phyloP scores from a whole-genome alignment of 305 asterid genomes.

The Solanum hybrid region DNA sequence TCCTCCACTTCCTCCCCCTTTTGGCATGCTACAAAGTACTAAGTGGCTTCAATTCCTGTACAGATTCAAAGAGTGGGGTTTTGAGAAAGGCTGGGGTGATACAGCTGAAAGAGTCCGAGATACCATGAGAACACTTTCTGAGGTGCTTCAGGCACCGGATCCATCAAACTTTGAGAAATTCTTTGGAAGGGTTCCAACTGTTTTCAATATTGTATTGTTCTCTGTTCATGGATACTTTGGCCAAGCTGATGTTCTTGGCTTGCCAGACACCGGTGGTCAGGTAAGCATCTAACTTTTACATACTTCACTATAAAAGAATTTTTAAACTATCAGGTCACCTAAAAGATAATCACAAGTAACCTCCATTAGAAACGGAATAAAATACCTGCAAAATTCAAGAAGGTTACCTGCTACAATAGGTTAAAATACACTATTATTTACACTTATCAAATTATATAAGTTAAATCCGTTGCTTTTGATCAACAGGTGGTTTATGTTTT shows the following conservation, averaged over 20 bases:
- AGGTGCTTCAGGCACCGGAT: constrained; percentile 82
- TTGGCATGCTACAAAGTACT: neutral
- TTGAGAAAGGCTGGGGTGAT: constrained; percentile 91
- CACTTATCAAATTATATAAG: neutral
- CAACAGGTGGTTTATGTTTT: constrained; percentile 81
- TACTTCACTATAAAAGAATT: neutral
- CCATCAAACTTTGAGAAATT: constrained; percentile 50
- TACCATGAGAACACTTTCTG: constrained; percentile 67
- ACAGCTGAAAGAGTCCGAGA: constrained; percentile 69
- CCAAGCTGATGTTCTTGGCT: constrained; percentile 79
- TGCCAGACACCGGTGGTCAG: constrained; percentile 98
- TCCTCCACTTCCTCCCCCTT: neutral
- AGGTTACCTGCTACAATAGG: neutral
- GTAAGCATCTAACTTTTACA: constrained; percentile 16
- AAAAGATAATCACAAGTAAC: neutral
- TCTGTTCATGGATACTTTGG: constrained; percentile 91
- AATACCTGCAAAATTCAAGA: neutral
- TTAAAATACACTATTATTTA: neutral
- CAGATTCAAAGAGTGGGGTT: constrained; percentile 90
- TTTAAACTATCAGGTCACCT: neutral
- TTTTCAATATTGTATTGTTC: constrained; percentile 70
- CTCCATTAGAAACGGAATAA: neutral
- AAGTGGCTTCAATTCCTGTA: constrained; percentile 1
- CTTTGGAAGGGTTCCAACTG: constrained; percentile 65
- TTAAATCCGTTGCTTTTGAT: neutral